A percentile compares a stretch with the other conserved stretches of the same genome.
phyloP scores from a whole-genome alignment of 2,329 filamentous ascomycete genomes.

The Rutstroemia sp. region DNA sequence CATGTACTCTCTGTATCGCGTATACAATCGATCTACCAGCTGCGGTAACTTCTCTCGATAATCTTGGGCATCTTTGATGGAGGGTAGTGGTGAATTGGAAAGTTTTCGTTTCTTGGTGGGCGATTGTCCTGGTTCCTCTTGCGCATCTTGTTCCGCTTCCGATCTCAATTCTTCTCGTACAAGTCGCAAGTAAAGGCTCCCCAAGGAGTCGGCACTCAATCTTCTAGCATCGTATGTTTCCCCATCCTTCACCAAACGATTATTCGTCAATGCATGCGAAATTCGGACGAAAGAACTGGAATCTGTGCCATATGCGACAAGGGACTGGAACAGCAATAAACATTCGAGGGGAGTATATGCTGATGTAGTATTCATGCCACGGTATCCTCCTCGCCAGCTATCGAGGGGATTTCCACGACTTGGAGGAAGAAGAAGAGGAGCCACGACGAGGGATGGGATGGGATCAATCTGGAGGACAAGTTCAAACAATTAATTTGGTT shows the following conservation, averaged over 20 bases:
- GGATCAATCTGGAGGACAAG: background rate
- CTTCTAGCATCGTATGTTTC: slow-evolving; percentile 65
- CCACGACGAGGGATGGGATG: slow-evolving; percentile 34
- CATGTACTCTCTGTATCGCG: slow-evolving; percentile 62
- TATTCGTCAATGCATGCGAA: slow-evolving; percentile 66
- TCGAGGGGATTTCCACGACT: slow-evolving; percentile 48
- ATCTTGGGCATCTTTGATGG: slow-evolving; percentile 57
- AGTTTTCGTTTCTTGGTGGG: slow-evolving; percentile 70
- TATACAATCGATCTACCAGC: slow-evolving; percentile 67
- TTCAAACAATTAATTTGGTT: background rate
- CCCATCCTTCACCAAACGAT: slow-evolving; percentile 64
- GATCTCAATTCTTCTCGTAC: slow-evolving; percentile 62
- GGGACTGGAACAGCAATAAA: slow-evolving; percentile 75
- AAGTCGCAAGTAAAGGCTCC: slow-evolving; percentile 69
- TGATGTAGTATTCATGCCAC: slow-evolving; percentile 50
- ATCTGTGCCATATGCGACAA: slow-evolving; percentile 61
- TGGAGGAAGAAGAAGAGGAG: slow-evolving; percentile 47
- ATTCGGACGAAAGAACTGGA: slow-evolving; percentile 60
- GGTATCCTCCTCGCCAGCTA: slow-evolving; percentile 46
- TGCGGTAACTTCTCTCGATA: slow-evolving; percentile 60
- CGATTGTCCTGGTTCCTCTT: slow-evolving; percentile 39
- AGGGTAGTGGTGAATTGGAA: slow-evolving; percentile 54
- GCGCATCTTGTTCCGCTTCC: slow-evolving; percentile 35
- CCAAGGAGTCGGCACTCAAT: slow-evolving; percentile 69
- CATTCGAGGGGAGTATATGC: slow-evolving; percentile 80